Base-by-base conservation (phyloP, 129 eudicot species). In the Chrysanthemum seticuspe region DNA sequence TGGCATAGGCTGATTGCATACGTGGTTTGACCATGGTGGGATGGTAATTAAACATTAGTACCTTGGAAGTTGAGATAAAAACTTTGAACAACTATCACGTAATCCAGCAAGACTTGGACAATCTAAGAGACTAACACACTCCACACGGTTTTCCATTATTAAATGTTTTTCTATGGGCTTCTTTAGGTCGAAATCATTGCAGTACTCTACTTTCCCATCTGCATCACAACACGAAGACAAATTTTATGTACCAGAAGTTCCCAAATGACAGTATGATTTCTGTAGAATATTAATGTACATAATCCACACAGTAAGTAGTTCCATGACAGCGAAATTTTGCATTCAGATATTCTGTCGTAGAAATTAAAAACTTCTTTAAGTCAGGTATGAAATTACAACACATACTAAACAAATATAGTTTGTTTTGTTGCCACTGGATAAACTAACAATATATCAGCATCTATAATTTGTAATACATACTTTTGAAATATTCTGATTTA, bases 151-250 rank as follows among this genome's bases (percentile, higher is more conserved):
- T 61, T 88, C 92, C 63, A 48, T 83, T 58, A 86, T 67, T 55
- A 81, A 77, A 73, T 90, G 96, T 72, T 90, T 88, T 50, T 88
- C 99, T 40, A 90, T 78, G 78, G 99, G 97, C 83, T 94, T 94
- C 80, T 93, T 73, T 77, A 90, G 76, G 76, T 94, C 97, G 76
- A 94, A 94, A 54, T 90, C 96, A 75, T 81, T 87, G 89, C 91
- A 86, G 73, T 84, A 94, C 79, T 84, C 96, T 66, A 84, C 71
- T 72, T 94, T 90, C 65, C 89, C 91, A 83, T 83, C 97, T 92
- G 83, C 82, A 57, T 49, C 54, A 66, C 55, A 73, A 71, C 50
- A 69, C 23, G 65, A 64, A n/a, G 58, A 67, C 11, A 51, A 52
- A 45, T 13, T 13, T 10, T 25, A 5, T 78, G 60, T 29, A 71